Evolutionary conservation across 805 yeast genomes (phyloP), one percentile per base, ranked within the genome.

Genomic region (Candida fluviatilis): DNA sequence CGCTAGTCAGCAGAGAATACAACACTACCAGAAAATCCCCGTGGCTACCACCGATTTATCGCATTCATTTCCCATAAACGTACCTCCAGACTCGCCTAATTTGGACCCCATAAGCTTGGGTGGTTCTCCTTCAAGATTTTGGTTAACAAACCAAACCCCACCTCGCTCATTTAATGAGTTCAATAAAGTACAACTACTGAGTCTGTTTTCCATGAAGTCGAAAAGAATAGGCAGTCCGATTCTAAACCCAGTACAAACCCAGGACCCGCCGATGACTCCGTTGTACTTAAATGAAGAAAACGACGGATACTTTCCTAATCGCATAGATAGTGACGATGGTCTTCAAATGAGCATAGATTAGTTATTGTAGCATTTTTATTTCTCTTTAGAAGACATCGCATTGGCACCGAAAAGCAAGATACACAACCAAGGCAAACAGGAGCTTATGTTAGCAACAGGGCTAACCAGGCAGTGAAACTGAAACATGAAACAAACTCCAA

Each of bases 71-170:
- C 51, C 57, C 8, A 23, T 14, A 13, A 33, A 33, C 16, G 11
- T 21, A 5, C 35, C 35, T 13, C 80, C 82, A 0, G 79, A 72
- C 37, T 74, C 80, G 1, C 82, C 82, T 0, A 62, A 64, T 37
- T 57, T 77, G 37, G 70, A 61, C 31, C 80, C 82, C 2, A 66
- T 71, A 0, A 73, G 79, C 4, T 35, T 76, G 12, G 72, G 74
- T 2, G 78, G 76, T 4, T 74, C 80, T 0, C 82, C 82, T 1
- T 74, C 80, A 4, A 54, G 75, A 35, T 75, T 76, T 43, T 71
- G 76, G 68, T 55, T 77, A 32, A 62, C 69, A n/a, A 66, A 73
- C 15, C 72, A 71, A 37, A 73, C 81, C 0, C 81, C 81, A 1
- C 80, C 81, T 13, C 50, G 48, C 45, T 60, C 60, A 24, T 55